These are phyloP conservation scores for Vitis hybrid DNA, from an alignment of 177 flowering plant species.

Conservation along the genomic window DNA sequence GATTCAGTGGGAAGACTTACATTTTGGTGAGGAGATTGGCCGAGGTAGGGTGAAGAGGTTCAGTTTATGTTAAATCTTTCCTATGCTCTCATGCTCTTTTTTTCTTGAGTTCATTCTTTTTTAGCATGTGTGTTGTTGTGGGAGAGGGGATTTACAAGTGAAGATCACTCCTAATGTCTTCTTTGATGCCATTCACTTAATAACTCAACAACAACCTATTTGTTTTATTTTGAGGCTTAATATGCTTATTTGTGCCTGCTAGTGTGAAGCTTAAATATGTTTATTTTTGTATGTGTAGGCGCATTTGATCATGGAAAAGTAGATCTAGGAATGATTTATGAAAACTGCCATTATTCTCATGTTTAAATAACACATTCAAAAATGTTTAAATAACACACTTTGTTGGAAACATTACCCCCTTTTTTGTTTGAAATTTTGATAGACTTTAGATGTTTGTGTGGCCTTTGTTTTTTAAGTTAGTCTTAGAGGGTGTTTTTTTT, in stretches of 20 bases:
- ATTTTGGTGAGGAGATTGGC: constrained; percentile 70
- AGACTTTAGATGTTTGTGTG: too few relatives aligned
- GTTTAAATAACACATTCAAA: too few relatives aligned
- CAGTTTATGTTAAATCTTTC: background rate
- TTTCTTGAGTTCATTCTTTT: background rate
- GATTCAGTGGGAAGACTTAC: constrained; percentile 76
- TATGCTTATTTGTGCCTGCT: too few relatives aligned
- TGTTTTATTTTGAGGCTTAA: too few relatives aligned
- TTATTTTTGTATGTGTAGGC: background rate
- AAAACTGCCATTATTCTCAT: too few relatives aligned
- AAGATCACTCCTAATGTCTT: too few relatives aligned
- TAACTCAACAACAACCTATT: too few relatives aligned
- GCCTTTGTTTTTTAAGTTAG: background rate
- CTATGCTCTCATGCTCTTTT: background rate
- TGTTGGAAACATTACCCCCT: too few relatives aligned
- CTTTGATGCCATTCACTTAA: too few relatives aligned
- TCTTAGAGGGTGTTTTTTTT: constrained; percentile 1
- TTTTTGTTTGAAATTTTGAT: too few relatives aligned
- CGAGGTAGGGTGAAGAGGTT: constrained; percentile 48
- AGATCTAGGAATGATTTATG: background rate
- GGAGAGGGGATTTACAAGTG: background rate
- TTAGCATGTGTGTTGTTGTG: background rate
- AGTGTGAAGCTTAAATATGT: background rate
- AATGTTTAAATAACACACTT: too few relatives aligned
- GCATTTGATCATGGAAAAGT: background rate